Base-by-base conservation (phyloP, 2,329 filamentous ascomycete species). In the Aspergillus aculeatus region DNA sequence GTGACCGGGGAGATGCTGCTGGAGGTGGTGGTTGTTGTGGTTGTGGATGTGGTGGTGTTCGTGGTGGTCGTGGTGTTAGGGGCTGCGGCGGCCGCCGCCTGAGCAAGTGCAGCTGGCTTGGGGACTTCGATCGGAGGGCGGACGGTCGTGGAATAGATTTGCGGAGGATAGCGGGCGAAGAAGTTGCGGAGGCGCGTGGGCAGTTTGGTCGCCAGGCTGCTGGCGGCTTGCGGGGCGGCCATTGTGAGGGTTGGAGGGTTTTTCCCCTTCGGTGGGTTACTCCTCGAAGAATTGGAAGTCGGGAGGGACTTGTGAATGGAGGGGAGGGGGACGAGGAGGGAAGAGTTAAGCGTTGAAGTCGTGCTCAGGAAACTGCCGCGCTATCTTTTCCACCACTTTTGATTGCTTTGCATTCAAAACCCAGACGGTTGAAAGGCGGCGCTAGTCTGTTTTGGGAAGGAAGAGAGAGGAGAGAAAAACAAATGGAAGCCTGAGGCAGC, bases 121-220 rank as follows among this genome's bases (percentile, higher is more conserved):
- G 70, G 67, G 47, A 66, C 56, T 57, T 66, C 56, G 48, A 69
- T 64, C 44, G 62, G 68, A 50, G 70, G 70, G 50, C 65, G 66
- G 24, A 73, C 71, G 66, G 74, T 65, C 26, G 75, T 72, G 54
- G 74, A 81, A 69, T 75, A 85, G 68, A 68, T 73, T 73, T 71
- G 84, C 51, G 94, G 92, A 47, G 95, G 95, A 76, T 94, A 97
- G 66, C 90, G 89, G 59, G 89, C 89, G 77, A 99, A 90, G 84
- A 99, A 97, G 70, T 87, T 87, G 72, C 89, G 85, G 50, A 99
- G 85, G 47, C 89, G 89, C 56, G 85, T 81, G 9, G 92, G 95
- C 47, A 98, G 86, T 24, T 66, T 57, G 61, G 56, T 65, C 50
- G 70, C 64, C 54, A 66, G 58, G 62, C 58, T 50, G 58, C 56